Evolutionary conservation across 768 basidiomycete species (phyloP).

Genomic region (Amanita jacksonii): DNA sequence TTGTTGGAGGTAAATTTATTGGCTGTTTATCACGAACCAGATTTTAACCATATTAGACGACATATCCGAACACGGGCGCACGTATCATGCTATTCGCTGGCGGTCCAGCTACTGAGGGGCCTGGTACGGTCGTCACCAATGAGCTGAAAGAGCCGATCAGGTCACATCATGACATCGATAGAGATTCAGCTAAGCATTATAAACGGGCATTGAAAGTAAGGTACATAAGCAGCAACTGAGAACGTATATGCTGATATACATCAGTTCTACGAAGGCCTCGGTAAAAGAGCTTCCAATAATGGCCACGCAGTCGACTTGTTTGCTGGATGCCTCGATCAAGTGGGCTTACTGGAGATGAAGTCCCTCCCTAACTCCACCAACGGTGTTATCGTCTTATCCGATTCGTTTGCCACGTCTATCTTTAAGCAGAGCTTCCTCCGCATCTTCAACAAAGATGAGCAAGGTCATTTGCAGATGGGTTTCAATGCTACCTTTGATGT

Average conservation of each 20-base stretch:
- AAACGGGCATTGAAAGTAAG: conserved; percentile 91
- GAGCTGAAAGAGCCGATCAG: conserved; percentile 96
- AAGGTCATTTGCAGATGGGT: conserved; percentile 91
- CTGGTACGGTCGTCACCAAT: conserved; percentile 92
- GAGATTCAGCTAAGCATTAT: conserved; percentile 94
- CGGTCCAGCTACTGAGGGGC: conserved; percentile 93
- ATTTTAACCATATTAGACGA: conserved; percentile 35
- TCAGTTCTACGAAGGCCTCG: conserved; percentile 92
- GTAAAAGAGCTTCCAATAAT: conserved; percentile 87
- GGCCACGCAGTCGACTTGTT: conserved; percentile 95
- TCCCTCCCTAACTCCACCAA: conserved; percentile 92
- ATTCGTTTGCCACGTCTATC: conserved; percentile 95
- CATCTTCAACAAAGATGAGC: conserved; percentile 85
- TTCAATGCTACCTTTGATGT: conserved; percentile 99
- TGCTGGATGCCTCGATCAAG: conserved; percentile 95
- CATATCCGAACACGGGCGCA: conserved; percentile 93
- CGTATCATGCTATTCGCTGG: conserved; percentile 95
- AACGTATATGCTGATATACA: conserved; percentile 9
- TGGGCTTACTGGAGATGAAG: conserved; percentile 97
- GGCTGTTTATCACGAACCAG: no score
- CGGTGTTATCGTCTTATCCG: conserved; percentile 91
- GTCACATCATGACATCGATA: conserved; percentile 97
- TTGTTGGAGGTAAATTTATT: conserved; percentile 60
- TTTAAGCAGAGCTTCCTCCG: conserved; percentile 98
- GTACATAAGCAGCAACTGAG: neutral